Conservation (phyloP, 2,329 filamentous ascomycete genomes). For the Sporothrix variecibatus region DNA sequence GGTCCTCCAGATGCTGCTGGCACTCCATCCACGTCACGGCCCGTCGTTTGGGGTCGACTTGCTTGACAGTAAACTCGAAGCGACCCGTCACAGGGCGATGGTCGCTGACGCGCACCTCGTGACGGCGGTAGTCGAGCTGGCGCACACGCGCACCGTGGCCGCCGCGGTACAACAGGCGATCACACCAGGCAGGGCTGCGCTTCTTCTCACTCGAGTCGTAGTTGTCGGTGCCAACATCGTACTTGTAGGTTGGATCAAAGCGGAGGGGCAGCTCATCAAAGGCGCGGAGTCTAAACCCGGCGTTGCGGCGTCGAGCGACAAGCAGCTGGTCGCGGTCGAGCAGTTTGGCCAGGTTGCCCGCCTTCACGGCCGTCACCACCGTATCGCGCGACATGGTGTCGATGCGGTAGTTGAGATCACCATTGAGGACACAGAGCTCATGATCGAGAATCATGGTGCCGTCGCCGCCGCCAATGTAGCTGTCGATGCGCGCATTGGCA, state of each 20-base stretch:
- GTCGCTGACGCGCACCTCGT: conserved; percentile 89
- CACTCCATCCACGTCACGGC: conserved; percentile 70
- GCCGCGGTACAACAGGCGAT: conserved; percentile 85
- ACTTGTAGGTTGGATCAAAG: conserved; percentile 97
- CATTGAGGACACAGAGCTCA: conserved; percentile 94
- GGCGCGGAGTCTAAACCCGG: conserved; percentile 81
- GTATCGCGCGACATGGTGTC: conserved; percentile 95
- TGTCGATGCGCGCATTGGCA: conserved; percentile 67
- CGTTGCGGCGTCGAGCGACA: conserved; percentile 84
- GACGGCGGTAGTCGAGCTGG: conserved; percentile 83
- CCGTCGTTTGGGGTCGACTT: conserved; percentile 68
- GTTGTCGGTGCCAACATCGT: conserved; percentile 90
- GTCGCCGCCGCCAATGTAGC: conserved; percentile 88
- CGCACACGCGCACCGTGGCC: conserved; percentile 65
- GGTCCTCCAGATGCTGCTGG: conserved; percentile 71
- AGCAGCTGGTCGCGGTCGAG: conserved; percentile 93
- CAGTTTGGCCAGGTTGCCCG: conserved; percentile 79
- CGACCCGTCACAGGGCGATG: conserved; percentile 87
- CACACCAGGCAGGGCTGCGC: conserved; percentile 93
- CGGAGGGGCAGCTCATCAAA: conserved; percentile 90
- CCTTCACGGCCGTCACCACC: conserved; percentile 80
- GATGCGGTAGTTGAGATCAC: conserved; percentile 97
- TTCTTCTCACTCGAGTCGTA: conserved; percentile 97
- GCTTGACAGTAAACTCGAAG: conserved; percentile 84
- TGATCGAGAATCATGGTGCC: conserved; percentile 94